phyloP scores from a whole-genome alignment of 116 monocot genomes.

The Posidonia oceanica region DNA sequence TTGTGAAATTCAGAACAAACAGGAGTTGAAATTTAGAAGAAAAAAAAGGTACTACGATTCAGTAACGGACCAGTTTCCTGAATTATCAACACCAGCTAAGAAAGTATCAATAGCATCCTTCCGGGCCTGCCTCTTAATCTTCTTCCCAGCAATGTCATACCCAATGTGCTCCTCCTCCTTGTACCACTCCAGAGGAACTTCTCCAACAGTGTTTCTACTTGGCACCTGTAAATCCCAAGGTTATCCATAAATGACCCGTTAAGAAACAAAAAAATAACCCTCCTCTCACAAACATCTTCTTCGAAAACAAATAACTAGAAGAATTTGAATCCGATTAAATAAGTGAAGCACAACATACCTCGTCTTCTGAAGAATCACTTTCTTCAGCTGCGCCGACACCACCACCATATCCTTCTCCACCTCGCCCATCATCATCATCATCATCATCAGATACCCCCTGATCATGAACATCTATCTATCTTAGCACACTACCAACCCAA shows the following conservation, averaged over 20 bases:
- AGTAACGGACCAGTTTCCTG: slow-evolving; percentile 59
- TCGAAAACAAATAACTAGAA: not conserved
- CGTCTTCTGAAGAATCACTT: slow-evolving; percentile 58
- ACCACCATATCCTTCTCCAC: not conserved
- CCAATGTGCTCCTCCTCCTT: slow-evolving; percentile 94
- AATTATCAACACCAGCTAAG: slow-evolving; percentile 65
- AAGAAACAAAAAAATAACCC: not conserved
- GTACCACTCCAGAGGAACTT: slow-evolving; percentile 85
- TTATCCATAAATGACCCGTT: slow-evolving; percentile 1
- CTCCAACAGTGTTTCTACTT: slow-evolving; percentile 77
- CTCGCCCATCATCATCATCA: not conserved
- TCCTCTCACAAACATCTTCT: not conserved
- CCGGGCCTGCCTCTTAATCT: slow-evolving; percentile 66
- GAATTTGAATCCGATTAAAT: not conserved
- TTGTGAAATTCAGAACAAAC: not conserved
- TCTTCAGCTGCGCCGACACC: slow-evolving; percentile 12
- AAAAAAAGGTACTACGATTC: not conserved
- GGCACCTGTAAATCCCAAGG: slow-evolving; percentile 31
- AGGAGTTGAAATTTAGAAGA: not conserved
- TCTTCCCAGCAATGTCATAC: slow-evolving; percentile 71
- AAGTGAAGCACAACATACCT: slow-evolving; percentile 10
- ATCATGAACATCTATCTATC: too few relatives aligned
- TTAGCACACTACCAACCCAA: too few relatives aligned
- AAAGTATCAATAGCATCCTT: slow-evolving; percentile 79
- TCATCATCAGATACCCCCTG: not conserved